Percentiles rank a stretch among this genome's conserved stretches.
Evolutionary conservation across 1,139 yeast species (phyloP).

Genomic region (Pneumocystis jirovecii): DNA sequence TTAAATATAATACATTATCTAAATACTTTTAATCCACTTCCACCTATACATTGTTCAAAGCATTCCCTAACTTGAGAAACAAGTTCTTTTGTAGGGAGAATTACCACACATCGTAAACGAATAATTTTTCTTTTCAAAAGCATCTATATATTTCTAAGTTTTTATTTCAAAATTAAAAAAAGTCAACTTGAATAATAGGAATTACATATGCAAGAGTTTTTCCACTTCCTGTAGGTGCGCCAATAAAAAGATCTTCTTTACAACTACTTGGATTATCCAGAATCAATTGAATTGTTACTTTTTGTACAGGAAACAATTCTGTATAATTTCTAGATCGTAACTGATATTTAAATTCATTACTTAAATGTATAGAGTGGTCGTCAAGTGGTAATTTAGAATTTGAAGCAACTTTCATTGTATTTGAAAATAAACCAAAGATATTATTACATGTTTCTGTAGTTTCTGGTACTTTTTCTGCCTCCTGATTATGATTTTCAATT

Average conservation of each 20-base stretch:
- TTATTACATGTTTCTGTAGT: constrained; percentile 14
- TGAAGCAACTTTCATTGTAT: constrained; percentile 39
- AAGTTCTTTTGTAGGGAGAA: constrained; percentile 84
- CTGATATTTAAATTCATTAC: not conserved
- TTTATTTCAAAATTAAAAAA: not conserved
- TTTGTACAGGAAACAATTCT: constrained; percentile 33
- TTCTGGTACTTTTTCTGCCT: constrained; percentile 14
- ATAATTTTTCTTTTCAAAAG: constrained; percentile 54
- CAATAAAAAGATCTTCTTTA: constrained; percentile 53
- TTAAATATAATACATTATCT: not conserved
- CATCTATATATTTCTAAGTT: constrained; percentile 15
- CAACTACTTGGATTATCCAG: constrained; percentile 25
- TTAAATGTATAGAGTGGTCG: constrained; percentile 16
- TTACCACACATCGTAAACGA: constrained; percentile 53
- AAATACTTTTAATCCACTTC: constrained; percentile 36
- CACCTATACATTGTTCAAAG: constrained; percentile 43
- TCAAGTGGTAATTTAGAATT: constrained; percentile 20
- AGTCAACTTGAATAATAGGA: constrained; percentile 50
- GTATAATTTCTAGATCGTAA: constrained; percentile 27
- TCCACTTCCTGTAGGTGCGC: constrained; percentile 95
- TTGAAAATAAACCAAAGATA: constrained; percentile 30
- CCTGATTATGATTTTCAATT: not conserved
- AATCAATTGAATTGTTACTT: constrained; percentile 43
- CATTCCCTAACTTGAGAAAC: constrained; percentile 67
- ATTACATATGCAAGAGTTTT: constrained; percentile 80